Evolutionary conservation across 352 stramenopile genomes (phyloP).

Genomic region (Globisporangium orthogonon): DNA sequence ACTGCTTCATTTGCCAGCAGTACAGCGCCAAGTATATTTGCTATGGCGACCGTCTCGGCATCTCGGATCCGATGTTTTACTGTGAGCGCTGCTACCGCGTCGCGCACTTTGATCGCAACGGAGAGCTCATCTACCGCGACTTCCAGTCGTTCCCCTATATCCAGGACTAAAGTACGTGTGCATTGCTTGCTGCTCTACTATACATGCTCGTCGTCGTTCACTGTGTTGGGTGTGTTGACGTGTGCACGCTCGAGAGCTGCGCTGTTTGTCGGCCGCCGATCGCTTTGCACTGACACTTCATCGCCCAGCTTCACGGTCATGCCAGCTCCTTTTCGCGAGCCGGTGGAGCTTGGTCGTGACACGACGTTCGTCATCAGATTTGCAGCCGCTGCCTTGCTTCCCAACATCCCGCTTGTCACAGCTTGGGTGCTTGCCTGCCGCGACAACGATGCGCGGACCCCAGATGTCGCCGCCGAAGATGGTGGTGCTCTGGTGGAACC

Average conservation of each 20-base stretch:
- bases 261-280: background rate
- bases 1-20: slow-evolving; percentile 67
- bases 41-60: slow-evolving; percentile 59
- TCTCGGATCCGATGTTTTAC: slow-evolving; percentile 73
- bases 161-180: slow-evolving; percentile 34
- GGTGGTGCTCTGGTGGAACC: background rate
- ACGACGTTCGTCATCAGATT: background rate
- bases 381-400: background rate
- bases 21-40: slow-evolving; percentile 77
- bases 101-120: slow-evolving; percentile 52
- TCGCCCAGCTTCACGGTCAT: background rate
- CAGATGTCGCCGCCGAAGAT: background rate
- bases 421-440: slow-evolving; percentile 9
- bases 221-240: slow-evolving; percentile 9
- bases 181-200: background rate
- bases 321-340: background rate
- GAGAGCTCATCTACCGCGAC: slow-evolving; percentile 54
- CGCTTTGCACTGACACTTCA: background rate
- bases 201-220: slow-evolving; percentile 7
- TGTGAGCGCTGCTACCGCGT: slow-evolving; percentile 66
- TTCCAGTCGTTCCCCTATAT: slow-evolving; percentile 70
- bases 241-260: background rate
- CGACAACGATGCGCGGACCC: slow-evolving; percentile 7
- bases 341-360: background rate
- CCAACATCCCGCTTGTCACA: background rate